Conservation (phyloP, 192 early-diverging fungal genomes). For the Backusella tarrabulga region DNA sequence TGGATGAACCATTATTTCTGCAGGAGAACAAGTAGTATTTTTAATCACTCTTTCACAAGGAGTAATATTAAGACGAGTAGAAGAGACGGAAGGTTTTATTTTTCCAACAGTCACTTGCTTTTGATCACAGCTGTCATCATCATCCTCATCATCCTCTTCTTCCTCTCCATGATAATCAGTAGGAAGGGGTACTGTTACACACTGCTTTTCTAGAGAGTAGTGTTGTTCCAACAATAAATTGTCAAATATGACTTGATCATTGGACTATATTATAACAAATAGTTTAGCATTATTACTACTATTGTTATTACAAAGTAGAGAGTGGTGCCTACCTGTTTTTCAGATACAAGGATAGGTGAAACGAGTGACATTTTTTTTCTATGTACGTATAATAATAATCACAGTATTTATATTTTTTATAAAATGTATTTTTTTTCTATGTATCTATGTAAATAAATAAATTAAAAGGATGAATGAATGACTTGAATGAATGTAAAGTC, state of each 20-base stretch:
- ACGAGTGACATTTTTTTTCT: neutral
- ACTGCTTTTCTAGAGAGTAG: neutral
- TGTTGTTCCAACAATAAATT: neutral
- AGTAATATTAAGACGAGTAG: neutral
- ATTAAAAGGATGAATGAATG: neutral
- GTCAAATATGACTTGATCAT: neutral
- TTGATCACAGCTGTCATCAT: neutral
- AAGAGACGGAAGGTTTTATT: neutral
- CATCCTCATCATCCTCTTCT: neutral
- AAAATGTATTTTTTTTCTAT: neutral
- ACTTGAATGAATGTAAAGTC: neutral
- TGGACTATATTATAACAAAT: neutral
- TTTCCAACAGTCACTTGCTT: neutral
- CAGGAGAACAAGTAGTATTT: neutral
- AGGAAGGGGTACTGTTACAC: neutral
- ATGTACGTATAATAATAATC: neutral
- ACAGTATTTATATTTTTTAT: neutral
- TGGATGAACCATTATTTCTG: neutral
- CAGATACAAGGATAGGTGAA: neutral
- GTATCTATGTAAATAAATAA: neutral
- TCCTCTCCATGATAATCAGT: neutral
- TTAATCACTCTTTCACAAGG: neutral
- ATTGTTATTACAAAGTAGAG: no score
- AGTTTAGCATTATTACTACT: neutral
- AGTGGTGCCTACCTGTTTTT: neutral